phyloP scores from a whole-genome alignment of 1,284 basidiomycete species.

The Cutaneotrichosporon curvatum region DNA sequence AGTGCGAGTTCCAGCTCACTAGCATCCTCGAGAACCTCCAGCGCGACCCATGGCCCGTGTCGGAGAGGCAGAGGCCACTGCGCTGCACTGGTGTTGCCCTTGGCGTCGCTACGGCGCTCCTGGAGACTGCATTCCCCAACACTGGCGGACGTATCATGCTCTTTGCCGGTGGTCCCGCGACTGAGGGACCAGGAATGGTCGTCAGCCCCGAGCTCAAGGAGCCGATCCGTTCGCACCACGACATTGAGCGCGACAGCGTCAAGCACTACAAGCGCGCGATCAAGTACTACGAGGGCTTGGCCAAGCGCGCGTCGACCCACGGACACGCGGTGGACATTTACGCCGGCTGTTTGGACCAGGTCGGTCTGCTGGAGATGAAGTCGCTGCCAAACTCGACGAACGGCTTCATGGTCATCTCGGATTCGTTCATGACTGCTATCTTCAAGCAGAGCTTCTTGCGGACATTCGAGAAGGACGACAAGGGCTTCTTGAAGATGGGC shows the following conservation, averaged over 20 bases:
- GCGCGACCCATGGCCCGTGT: slow-evolving; percentile 96
- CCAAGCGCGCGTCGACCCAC: slow-evolving; percentile 88
- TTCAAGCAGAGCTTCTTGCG: slow-evolving; percentile 98
- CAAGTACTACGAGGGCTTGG: slow-evolving; percentile 94
- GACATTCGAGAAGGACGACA: slow-evolving; percentile 87
- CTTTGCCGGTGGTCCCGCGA: slow-evolving; percentile 92
- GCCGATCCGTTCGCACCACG: slow-evolving; percentile 97
- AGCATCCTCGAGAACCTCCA: slow-evolving; percentile 82
- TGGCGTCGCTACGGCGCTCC: slow-evolving; percentile 86
- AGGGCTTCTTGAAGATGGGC: slow-evolving; percentile 90
- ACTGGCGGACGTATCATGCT: slow-evolving; percentile 95
- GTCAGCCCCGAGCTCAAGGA: slow-evolving; percentile 94
- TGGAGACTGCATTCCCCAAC: slow-evolving; percentile 70
- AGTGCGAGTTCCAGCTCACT: slow-evolving; percentile 95
- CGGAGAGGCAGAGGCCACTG: slow-evolving; percentile 88
- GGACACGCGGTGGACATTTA: slow-evolving; percentile 95
- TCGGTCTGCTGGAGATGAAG: slow-evolving; percentile 97
- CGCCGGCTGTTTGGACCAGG: slow-evolving; percentile 95
- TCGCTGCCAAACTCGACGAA: slow-evolving; percentile 91
- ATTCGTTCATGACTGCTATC: slow-evolving; percentile 96
- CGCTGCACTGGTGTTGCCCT: slow-evolving; percentile 93
- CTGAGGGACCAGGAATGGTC: slow-evolving; percentile 95
- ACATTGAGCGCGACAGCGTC: slow-evolving; percentile 94
- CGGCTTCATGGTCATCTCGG: slow-evolving; percentile 90
- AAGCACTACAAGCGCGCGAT: slow-evolving; percentile 96